These are phyloP conservation scores for Russula sp. DNA, from an alignment of 768 basidiomycete genomes.

Conservation along the genomic window DNA sequence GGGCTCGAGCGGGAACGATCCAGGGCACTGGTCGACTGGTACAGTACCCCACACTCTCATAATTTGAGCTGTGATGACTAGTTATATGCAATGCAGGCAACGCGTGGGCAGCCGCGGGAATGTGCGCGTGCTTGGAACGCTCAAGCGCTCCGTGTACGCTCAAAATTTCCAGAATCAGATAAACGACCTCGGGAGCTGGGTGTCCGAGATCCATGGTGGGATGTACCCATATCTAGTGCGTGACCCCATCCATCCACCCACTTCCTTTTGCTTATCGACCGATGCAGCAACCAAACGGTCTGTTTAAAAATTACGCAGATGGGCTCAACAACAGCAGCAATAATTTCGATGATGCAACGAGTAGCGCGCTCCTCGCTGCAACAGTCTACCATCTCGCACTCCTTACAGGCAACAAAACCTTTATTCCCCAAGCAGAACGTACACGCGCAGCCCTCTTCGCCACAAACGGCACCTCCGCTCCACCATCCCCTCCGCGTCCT, in stretches of 20 bases:
- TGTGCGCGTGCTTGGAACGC: slow-evolving; percentile 79
- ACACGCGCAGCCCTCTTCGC: slow-evolving; percentile 44
- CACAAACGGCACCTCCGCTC: slow-evolving; percentile 7
- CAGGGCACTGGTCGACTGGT: slow-evolving; percentile 82
- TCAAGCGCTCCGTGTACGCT: slow-evolving; percentile 58
- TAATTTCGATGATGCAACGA: slow-evolving; percentile 66
- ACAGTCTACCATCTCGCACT: slow-evolving; percentile 73
- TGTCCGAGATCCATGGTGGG: slow-evolving; percentile 66
- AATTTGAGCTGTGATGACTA: not conserved
- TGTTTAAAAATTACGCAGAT: slow-evolving; percentile 75
- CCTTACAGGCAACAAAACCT: slow-evolving; percentile 46
- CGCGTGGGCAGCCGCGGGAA: slow-evolving; percentile 86
- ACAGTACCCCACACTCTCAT: slow-evolving; percentile 20
- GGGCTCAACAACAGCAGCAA: slow-evolving; percentile 38
- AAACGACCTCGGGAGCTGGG: slow-evolving; percentile 60
- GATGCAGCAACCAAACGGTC: slow-evolving; percentile 43
- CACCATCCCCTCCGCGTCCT: slow-evolving; percentile 19
- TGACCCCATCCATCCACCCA: slow-evolving; percentile 14
- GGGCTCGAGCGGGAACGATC: slow-evolving; percentile 51
- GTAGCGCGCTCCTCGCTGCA: slow-evolving; percentile 70
- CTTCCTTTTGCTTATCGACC: not conserved
- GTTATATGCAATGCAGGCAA: slow-evolving; percentile 52
- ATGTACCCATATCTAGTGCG: slow-evolving; percentile 63
- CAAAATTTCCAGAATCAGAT: slow-evolving; percentile 50
- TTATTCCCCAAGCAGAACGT: slow-evolving; percentile 57